These are phyloP conservation scores for Gaertneriomyces semiglobifer DNA, from an alignment of 192 early-diverging fungal species.

Conservation along the genomic window DNA sequence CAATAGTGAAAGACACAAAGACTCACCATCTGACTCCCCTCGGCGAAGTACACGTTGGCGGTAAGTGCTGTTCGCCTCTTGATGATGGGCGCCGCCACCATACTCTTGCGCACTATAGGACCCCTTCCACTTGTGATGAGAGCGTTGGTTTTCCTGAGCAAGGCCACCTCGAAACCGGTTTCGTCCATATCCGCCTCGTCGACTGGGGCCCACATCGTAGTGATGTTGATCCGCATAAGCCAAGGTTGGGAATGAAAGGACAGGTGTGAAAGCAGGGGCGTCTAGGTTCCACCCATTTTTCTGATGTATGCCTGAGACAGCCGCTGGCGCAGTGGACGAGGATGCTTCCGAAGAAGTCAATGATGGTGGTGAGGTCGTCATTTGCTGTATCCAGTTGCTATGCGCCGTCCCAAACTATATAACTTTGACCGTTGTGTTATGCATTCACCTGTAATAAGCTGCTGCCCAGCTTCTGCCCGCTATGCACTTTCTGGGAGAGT, in stretches of 20 bases:
- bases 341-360: no score
- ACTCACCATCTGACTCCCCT: not conserved
- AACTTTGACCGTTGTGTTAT: no score
- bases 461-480: no score
- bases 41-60: not conserved
- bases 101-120: not conserved
- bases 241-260: not conserved
- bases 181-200: constrained; percentile 6
- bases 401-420: no score
- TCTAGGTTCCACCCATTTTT: constrained; percentile 16
- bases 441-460: no score
- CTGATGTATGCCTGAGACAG: not conserved
- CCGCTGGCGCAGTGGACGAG: no score
- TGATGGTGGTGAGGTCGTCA: no score
- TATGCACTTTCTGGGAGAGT: no score
- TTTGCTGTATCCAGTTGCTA: no score
- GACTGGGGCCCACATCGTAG: not conserved
- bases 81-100: not conserved
- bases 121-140: not conserved
- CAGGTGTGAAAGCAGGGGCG: constrained; percentile 16
- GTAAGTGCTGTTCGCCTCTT: not conserved
- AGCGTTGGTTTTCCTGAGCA: no score
- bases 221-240: not conserved
- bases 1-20: not conserved
- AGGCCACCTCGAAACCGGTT: not conserved